Evolutionary conservation across 106 monocot genomes (phyloP), one percentile per base, ranked within the genome.

Genomic region (Phalaenopsis aphrodite): DNA sequence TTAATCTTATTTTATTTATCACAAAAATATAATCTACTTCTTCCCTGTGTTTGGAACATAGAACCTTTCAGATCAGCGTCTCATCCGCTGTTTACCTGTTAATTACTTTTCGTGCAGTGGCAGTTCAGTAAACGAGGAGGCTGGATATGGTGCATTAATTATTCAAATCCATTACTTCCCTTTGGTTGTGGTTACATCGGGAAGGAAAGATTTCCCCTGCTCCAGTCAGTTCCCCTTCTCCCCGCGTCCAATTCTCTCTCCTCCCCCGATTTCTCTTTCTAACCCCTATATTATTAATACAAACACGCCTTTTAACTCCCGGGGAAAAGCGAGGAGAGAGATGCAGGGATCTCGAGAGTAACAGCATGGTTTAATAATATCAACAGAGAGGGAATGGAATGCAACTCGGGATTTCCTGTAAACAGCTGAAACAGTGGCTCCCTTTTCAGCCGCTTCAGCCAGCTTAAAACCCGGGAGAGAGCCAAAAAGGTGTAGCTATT

Each of bases 391-490:
- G 30, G 30, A 30, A 30, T 30, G 30, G 6, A 69, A 85, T 87
- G 90, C 85, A 90, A 90, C 87, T 86, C 86, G 80, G 87, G 85
- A 87, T 84, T 87, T 65, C 82, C 87, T 86, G 84, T 77, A 84
- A 89, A 82, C 80, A 69, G 78, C 79, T 82, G 79, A 64, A 75
- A 80, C 84, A 82, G 87, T 75, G 19, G 43, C 74, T 45, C 74
- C 46, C n/a, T 30, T 41, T 68, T 42, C 84, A 75, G 80, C 80
- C 55, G 74, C 23, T 30, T 41, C 85, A 42, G 79, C 78, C 90
- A 79, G 87, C 90, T 79, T 79, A 84, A 91, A 91, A 80, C 84
- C 86, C 90, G 90, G 90, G 90, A 81, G 90, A 58, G 55, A 30
- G 72, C 42, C 41, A 19, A 58, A 78, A 58, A 78, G 58, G 58